These are phyloP conservation scores for Yamadazyma tumulicola DNA, from an alignment of 805 yeast genomes.

Conservation along the genomic window DNA sequence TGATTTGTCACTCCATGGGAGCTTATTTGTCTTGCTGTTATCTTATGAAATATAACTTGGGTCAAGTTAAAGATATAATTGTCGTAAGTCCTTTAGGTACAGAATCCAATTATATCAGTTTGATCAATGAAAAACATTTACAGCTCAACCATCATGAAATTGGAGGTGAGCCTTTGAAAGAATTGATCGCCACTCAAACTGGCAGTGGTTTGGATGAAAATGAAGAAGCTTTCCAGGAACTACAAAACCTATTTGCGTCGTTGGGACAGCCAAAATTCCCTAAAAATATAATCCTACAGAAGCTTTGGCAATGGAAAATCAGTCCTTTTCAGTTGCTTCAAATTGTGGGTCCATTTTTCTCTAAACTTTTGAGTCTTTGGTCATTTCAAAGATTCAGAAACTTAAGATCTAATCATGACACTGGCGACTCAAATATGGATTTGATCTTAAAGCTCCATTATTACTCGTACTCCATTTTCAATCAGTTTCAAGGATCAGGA, in stretches of 20 bases:
- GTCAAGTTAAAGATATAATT: slow-evolving; percentile 21
- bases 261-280: slow-evolving; percentile 40
- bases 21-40: slow-evolving; percentile 39
- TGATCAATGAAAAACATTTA: slow-evolving; percentile 26
- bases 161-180: slow-evolving; percentile 35
- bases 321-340: slow-evolving; percentile 41
- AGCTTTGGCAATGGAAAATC: slow-evolving; percentile 35
- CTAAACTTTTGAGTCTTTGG: slow-evolving; percentile 40
- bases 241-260: slow-evolving; percentile 25
- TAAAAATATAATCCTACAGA: slow-evolving; percentile 23
- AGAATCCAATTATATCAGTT: slow-evolving; percentile 33
- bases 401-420: slow-evolving; percentile 16
- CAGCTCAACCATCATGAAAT: slow-evolving; percentile 32
- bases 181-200: slow-evolving; percentile 19
- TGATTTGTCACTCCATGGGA: slow-evolving; percentile 43
- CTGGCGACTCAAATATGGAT: slow-evolving; percentile 9
- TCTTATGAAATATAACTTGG: slow-evolving; percentile 34
- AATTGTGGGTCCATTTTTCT: slow-evolving; percentile 35
- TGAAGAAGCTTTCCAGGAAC: slow-evolving; percentile 16
- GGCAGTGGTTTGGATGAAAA: slow-evolving; percentile 7
- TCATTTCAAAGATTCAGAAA: slow-evolving; percentile 36
- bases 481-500: slow-evolving; percentile 42
- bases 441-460: slow-evolving; percentile 35
- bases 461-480: slow-evolving; percentile 40
- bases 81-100: slow-evolving; percentile 44